Evolutionary conservation across 345 rosid genomes (phyloP).

Genomic region (Lenwebbia sp.): DNA sequence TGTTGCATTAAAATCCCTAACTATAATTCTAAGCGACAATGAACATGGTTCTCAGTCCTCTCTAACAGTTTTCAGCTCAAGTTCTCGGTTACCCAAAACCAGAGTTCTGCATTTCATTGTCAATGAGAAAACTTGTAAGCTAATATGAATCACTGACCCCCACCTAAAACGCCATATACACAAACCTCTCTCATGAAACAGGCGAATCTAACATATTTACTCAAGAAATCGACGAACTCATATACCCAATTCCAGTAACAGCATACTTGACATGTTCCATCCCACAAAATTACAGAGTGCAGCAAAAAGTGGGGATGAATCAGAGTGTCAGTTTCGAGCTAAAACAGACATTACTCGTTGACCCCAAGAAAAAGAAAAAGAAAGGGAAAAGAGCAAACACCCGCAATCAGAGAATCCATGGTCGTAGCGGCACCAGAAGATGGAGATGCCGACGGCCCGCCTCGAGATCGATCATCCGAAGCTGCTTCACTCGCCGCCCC

Average conservation of each 20-base stretch:
- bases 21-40: not conserved
- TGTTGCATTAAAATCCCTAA: not conserved
- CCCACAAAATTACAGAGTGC: not conserved
- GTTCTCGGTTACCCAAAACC: not conserved
- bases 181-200: not conserved
- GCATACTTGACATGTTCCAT: not conserved
- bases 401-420: slow-evolving; percentile 48
- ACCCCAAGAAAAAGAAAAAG: not conserved
- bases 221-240: not conserved
- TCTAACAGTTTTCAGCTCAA: not conserved
- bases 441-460: not conserved
- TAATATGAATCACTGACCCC: not conserved
- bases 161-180: not conserved
- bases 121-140: not conserved
- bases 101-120: not conserved
- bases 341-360: not conserved
- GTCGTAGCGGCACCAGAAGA: slow-evolving; percentile 12
- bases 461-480: not conserved
- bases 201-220: not conserved
- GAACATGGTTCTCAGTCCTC: not conserved
- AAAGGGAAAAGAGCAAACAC: slow-evolving; percentile 10
- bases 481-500: not conserved
- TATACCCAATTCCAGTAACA: not conserved
- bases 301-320: not conserved
- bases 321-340: not conserved